Evolutionary conservation across 2,329 filamentous ascomycete species (phyloP), one percentile per base, ranked within the genome.

Genomic region (Trichoderma atrobrunneum): DNA sequence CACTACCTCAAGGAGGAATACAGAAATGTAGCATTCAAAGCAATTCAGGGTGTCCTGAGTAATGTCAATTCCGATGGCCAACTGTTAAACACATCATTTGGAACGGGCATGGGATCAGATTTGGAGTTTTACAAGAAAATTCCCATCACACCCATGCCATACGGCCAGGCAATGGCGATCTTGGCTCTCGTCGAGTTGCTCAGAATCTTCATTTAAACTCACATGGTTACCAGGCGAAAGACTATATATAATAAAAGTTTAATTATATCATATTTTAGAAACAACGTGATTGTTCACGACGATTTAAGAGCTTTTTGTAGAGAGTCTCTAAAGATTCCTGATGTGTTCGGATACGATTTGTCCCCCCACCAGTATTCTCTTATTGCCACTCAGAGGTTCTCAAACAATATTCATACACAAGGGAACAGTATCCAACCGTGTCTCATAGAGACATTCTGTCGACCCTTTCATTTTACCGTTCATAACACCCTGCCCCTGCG

Each of bases 81-180:
- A 16, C 34, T 69, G 7, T 34, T 69, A n/a, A 69, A 69, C 21
- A 69, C 66, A 3, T 69, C 66, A 18, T 69, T 69, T 34, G 66
- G 66, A 21, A 69, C 66, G 6, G 66, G 66, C 1, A 69, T 69
- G 66, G 66, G 66, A 32, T 21, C 26, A 8, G 12, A 69, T 28
- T 61, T 69, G 36, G 66, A 69, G 7, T 69, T 69, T 61, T 69
- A 69, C 8, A 69, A 69, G 28, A 69, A n/a, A 36, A 69, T 69
- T 60, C 66, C 66, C 0, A 61, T 69, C 10, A 69, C 66, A 1
- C 66, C 66, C 4, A 69, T 69, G 66, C 66, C 66, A 5, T 69
- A 69, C 14, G 66, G 66, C 1, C 66, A 69, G n/a, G 66, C 66
- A 3, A 69, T 69, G 66, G 66, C 66, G 7, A 69, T 69, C 28